Base-by-base conservation (phyloP, 345 rosid species). In the Syzygium aqueum region DNA sequence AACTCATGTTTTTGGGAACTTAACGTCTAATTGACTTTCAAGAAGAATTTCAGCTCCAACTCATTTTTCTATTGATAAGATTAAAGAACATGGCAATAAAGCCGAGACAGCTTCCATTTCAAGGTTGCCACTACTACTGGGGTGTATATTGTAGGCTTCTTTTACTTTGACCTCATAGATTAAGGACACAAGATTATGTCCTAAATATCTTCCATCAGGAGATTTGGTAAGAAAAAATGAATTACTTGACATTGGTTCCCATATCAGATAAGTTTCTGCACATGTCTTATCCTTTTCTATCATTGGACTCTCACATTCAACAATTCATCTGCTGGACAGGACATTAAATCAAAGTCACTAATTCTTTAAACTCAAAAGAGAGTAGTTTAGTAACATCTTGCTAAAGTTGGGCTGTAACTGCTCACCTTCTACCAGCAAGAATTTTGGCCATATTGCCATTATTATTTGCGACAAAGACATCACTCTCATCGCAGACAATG, bases 371-470 rank as follows among this genome's bases (percentile, higher is more conserved):
- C 82, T 27, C 82, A 22, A 73, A 73, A 73, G 22, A 37, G 80
- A 73, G 27, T 10, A 73, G 49, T 37, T 37, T 73, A 84, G 33
- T 8, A 53, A 49, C 33, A 30, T 22, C 46, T 56, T 56, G n/a
- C 85, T 28, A 28, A 37, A 84, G n/a, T 37, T 25, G 43, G 54
- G 85, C 14, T 11, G 23, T 28, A 84, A n/a, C n/a, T 85, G 86
- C 94, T 94, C 89, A 98, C 99, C 99, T 98, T 93, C 97, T 90
- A 85, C 99, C 99, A 15, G 99, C 97, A 86, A 98, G 99, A 91
- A 96, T 96, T 93, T 96, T 98, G 88, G 99, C 99, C 99, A 98
- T 98, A 85, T 98, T 98, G 90, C 99, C 99, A 73, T 98, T 98
- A 86, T 98, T 98, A 77, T 96, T 98, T 49, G 99, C 94, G 91